These are phyloP conservation scores for Populus nigra DNA, from an alignment of 345 rosid species.

Conservation along the genomic window DNA sequence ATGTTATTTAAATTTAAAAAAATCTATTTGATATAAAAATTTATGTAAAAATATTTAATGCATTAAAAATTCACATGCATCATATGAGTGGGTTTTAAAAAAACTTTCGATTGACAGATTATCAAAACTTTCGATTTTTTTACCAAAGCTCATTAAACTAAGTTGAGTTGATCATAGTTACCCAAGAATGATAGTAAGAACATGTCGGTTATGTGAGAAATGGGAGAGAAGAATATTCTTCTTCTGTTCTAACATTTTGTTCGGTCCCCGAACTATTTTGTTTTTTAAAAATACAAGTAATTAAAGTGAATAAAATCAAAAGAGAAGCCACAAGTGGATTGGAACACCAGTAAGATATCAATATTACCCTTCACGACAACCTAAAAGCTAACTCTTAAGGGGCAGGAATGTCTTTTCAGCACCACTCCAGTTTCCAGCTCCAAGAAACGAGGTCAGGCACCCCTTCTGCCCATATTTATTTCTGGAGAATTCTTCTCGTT, in stretches of 20 bases:
- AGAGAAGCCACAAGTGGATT: neutral
- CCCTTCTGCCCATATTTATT: neutral
- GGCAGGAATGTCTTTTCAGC: neutral
- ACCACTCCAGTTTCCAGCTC: neutral
- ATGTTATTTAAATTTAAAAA: neutral
- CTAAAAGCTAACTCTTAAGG: neutral
- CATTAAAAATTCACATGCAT: too few species aligned
- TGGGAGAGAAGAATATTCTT: conserved; percentile 13
- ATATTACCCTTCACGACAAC: neutral
- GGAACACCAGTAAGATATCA: neutral
- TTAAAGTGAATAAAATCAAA: neutral
- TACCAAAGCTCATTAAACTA: neutral
- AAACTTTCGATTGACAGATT: too few species aligned
- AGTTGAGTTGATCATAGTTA: neutral
- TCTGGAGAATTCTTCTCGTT: neutral
- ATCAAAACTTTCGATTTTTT: too few species aligned
- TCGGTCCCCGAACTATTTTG: neutral
- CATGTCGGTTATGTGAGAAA: conserved; percentile 16
- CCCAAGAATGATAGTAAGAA: neutral
- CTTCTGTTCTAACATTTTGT: neutral
- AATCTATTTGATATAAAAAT: too few species aligned
- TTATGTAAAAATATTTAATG: too few species aligned
- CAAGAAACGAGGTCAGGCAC: neutral
- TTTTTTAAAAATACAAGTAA: too few species aligned
- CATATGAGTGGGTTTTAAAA: too few species aligned